phyloP scores from a whole-genome alignment of 345 rosid species.

The Anacardium occidentale region DNA sequence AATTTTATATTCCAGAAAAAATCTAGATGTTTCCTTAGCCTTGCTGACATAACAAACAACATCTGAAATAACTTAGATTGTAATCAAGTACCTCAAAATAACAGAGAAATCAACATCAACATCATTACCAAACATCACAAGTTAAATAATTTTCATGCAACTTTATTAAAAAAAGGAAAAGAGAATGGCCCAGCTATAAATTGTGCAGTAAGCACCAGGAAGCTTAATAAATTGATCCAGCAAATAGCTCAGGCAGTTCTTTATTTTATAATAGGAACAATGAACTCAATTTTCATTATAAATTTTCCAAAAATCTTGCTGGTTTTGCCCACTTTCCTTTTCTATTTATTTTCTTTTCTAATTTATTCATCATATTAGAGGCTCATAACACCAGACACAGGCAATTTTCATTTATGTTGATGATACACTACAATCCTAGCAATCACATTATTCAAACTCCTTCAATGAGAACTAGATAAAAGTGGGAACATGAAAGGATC shows the following conservation, averaged over 20 bases:
- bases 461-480: too few relatives aligned
- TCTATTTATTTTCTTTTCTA: too few relatives aligned
- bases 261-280: neutral
- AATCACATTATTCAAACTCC: too few relatives aligned
- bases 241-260: neutral
- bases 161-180: neutral
- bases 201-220: neutral
- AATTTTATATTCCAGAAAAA: neutral
- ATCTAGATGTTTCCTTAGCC: neutral
- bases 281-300: neutral
- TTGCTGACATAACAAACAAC: neutral
- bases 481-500: too few relatives aligned
- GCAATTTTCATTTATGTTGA: too few relatives aligned
- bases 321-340: neutral
- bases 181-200: too few relatives aligned
- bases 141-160: neutral
- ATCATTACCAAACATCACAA: neutral
- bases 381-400: too few relatives aligned
- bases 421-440: too few relatives aligned
- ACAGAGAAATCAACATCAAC: neutral
- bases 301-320: neutral
- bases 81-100: neutral
- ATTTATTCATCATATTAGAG: too few relatives aligned
- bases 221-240: slow-evolving; percentile 1
- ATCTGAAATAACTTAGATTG: slow-evolving; percentile 4